Evolutionary conservation across 2,329 filamentous ascomycete genomes (phyloP).

Genomic region (Colletotrichum orbiculare): DNA sequence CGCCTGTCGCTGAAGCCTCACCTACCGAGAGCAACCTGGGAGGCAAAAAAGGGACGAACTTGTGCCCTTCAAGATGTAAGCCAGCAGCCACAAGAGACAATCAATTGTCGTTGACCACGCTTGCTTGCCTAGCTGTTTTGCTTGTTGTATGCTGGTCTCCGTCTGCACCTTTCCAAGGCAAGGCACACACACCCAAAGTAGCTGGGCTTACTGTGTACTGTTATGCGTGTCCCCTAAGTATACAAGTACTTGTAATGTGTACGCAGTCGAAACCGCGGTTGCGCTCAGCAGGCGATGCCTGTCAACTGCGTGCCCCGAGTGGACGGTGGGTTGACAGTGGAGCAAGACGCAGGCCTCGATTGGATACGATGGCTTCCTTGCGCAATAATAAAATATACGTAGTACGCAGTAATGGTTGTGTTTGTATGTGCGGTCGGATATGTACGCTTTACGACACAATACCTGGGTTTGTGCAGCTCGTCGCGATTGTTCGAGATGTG

Average conservation of each 20-base stretch:
- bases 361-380: slow-evolving; percentile 9
- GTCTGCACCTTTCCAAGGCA: slow-evolving; percentile 6
- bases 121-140: slow-evolving; percentile 9
- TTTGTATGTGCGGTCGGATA: no score
- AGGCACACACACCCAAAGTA: no score
- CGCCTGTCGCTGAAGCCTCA: no score
- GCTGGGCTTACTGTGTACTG: no score
- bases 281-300: slow-evolving; percentile 25
- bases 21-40: no score
- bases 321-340: slow-evolving; percentile 17
- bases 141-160: slow-evolving; percentile 14
- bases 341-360: slow-evolving; percentile 11
- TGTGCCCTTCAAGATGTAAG: not conserved
- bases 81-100: not conserved
- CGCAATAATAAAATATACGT: not conserved
- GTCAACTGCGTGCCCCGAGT: slow-evolving; percentile 19
- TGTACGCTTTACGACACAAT: no score
- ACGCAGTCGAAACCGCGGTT: not conserved
- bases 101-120: slow-evolving; percentile 8
- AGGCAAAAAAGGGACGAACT: not conserved
- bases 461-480: no score
- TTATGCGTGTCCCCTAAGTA: not conserved
- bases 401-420: not conserved
- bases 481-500: no score
- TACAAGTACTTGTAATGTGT: not conserved